Base-by-base conservation (phyloP, 148 eudicot species). In the Nepenthes mirabilis region DNA sequence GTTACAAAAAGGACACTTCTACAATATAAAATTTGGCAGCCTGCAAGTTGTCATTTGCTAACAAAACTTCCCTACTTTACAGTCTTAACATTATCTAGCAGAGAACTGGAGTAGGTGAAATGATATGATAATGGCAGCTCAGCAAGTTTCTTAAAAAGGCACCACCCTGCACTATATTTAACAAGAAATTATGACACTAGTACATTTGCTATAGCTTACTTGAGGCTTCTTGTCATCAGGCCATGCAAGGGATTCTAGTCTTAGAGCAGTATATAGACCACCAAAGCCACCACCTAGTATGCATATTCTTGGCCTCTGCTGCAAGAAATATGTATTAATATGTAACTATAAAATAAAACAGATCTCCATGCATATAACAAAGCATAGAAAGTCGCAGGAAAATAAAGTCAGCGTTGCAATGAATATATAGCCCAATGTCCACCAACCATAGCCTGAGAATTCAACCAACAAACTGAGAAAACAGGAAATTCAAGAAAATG, bases 261-360 rank as follows among this genome's bases (percentile, higher is more conserved):
- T 82, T 69, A 93, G 68, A 59, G 99, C 95, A 62, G 99, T 93
- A 73, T 93, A 89, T 14, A 93, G 72, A 60, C 99, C 99, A 64
- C 99, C 99, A 73, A 93, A 89, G 47, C 99, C 99, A 73, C 97
- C 99, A 58, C 99, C 99, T 32, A 93, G 70, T 69, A 93, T 93
- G 87, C 99, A 93, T 36, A 93, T 83, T 72, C 95, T 86, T 36
- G 99, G 97, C 66, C 68, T 86, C 99, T 93, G 85, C 52, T 70
- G 54, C 45, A 68, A 58, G 49, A 64, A 6, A 9, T 34, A 23
- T 43, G 5, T 11, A 14, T 56, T 37, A 45, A 36, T 68, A 5
- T n/a, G 14, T 6, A 36, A n/a, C 10, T 14, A 58, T 43, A 5
- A 58, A 14, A 9, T 58, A 9, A 34, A 40, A 49, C 48, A 34